Conservation (phyloP, 441 rosid genomes). For the Sinapis alba region DNA sequence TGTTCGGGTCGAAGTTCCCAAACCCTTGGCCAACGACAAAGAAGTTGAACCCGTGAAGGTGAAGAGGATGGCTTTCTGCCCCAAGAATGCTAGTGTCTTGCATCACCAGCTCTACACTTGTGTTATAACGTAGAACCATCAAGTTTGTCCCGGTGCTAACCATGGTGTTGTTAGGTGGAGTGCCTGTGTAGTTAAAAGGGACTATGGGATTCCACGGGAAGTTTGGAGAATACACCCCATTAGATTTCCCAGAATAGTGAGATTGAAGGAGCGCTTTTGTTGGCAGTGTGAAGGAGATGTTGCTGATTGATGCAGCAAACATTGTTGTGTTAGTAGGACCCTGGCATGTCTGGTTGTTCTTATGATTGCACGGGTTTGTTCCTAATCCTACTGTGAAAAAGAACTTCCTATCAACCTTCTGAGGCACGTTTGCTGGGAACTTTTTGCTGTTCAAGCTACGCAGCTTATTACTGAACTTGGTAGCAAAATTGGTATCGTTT, state of each 20-base stretch:
- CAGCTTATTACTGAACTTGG: conserved; percentile 53
- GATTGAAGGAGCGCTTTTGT: conserved; percentile 72
- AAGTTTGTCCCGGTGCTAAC: conserved; percentile 59
- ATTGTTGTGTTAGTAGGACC: conserved; percentile 67
- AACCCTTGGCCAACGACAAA: conserved; percentile 74
- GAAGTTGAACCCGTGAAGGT: conserved; percentile 75
- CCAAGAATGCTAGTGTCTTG: conserved; percentile 68
- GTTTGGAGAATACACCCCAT: conserved; percentile 47
- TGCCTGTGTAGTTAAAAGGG: conserved; percentile 54
- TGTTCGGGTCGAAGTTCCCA: conserved; percentile 59
- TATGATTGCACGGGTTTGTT: conserved; percentile 60
- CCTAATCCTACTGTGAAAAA: conserved; percentile 75
- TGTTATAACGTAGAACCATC: conserved; percentile 57
- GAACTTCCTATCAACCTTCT: conserved; percentile 51
- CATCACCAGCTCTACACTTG: conserved; percentile 61
- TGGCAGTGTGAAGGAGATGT: conserved; percentile 68
- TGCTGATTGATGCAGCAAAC: conserved; percentile 58
- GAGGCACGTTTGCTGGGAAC: conserved; percentile 76
- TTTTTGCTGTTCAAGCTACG: conserved; percentile 54
- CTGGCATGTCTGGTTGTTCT: conserved; percentile 68
- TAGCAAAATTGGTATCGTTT: conserved; percentile 60
- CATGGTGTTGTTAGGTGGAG: conserved; percentile 54
- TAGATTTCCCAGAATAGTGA: conserved; percentile 50
- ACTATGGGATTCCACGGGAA: conserved; percentile 48
- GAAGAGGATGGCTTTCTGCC: conserved; percentile 64